A percentile compares a stretch with the other conserved stretches of the same genome.
Evolutionary conservation across 495 filamentous ascomycete genomes (phyloP).

Genomic region (Podospora appendiculata): DNA sequence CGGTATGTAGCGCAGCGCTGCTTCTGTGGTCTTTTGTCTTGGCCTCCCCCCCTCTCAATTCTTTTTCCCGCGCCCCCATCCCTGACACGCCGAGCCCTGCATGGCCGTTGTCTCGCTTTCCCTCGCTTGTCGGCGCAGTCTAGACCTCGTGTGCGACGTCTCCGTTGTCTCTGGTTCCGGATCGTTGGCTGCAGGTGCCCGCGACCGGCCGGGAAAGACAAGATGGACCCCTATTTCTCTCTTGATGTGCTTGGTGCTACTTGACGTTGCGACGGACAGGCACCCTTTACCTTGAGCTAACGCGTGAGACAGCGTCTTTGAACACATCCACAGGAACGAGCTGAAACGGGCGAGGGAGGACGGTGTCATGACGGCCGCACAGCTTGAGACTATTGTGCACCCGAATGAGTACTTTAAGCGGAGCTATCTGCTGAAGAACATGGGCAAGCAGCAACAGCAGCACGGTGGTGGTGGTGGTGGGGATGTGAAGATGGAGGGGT

Average conservation of each 20-base stretch:
- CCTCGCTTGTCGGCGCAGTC: neutral
- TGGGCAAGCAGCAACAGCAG: constrained; percentile 30
- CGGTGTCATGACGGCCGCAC: constrained; percentile 65
- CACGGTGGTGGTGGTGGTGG: constrained; percentile 7
- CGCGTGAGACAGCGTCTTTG: constrained; percentile 62
- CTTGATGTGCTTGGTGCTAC: neutral
- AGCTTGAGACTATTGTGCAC: constrained; percentile 92
- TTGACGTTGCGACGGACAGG: neutral
- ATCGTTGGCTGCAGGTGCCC: no score
- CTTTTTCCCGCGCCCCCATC: no score
- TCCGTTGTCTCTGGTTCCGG: no score
- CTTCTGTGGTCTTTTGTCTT: neutral
- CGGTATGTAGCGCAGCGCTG: constrained; percentile 38
- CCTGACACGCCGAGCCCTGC: no score
- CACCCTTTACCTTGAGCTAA: no score
- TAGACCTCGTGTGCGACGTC: neutral
- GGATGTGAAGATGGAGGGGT: constrained; percentile 45
- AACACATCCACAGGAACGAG: constrained; percentile 76
- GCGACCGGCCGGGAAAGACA: neutral
- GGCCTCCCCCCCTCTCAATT: no score
- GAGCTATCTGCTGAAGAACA: constrained; percentile 77
- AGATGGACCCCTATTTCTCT: neutral
- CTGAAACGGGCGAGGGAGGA: constrained; percentile 82
- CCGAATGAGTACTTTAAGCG: constrained; percentile 97
- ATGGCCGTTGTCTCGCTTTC: neutral